Base-by-base conservation (phyloP, 805 yeast species). In the Cyberlindnera americana region DNA sequence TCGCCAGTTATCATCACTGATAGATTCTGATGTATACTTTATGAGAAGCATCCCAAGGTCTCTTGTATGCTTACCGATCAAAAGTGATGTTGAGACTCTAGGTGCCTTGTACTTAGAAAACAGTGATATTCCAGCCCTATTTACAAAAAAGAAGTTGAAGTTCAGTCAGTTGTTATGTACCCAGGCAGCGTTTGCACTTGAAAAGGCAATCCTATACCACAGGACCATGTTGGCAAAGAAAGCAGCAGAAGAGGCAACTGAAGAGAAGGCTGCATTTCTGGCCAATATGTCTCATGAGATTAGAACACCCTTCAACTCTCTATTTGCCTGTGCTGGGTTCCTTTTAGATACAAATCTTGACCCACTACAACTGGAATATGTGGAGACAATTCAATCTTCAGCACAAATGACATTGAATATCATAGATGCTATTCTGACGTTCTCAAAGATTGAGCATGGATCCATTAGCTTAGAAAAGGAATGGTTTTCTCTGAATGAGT, bases 231-330 rank as follows among this genome's bases (percentile, higher is more conserved):
- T 67, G 14, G 95, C 95, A 1, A 78, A 95, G 63, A 95, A 85
- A 62, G 95, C 95, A 12, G 95, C 95, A 23, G 95, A 86, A 59
- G 72, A 83, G 47, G 95, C 95, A 6, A 86, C 86, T 56, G 72
- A 86, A 47, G 87, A 93, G 8, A 86, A 86, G 61, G 84, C 95
- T 3, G 91, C 85, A 57, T 87, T 87, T 59, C 69, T 86, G 58
- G 95, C 95, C 19, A 86, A 86, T 56, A 86, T 83, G 77, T 83
- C 90, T 5, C 86, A 80, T 61, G 95, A 86, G 61, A 86, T 86
- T 53, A 69, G 95, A 56, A 86, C 95, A 2, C 95, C 95, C 6
- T 81, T 87, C 79, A 86, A 86, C 61, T 95, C 95, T 62, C 82
- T 86, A 33, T 86, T 86, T 54, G 95, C 95, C 50, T 87, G 86